Evolutionary conservation across 192 early-diverging fungal genomes (phyloP), one percentile per base, ranked within the genome.

Genomic region (Dissophora ornata): DNA sequence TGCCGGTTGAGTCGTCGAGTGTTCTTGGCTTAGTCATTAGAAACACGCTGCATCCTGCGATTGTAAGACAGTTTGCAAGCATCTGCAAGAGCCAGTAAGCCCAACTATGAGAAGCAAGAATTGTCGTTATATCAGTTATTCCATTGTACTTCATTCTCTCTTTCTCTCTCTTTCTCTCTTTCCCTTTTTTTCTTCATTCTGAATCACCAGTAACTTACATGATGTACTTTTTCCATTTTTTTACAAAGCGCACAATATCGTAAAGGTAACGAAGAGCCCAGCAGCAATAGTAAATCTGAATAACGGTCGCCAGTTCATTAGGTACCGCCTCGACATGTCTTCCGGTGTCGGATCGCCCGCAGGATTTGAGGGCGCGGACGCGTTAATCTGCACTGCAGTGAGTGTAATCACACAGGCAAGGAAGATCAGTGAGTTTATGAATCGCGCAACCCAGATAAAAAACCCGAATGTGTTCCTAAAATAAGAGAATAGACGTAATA

Each of bases 391-490:
- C 26, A 24, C 24, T 12, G 44, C 51, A 1, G 71, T 75, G 29
- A 75, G 28, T 5, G 48, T 32, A 11, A 67, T 29, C 3, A 67
- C 24, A 2, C 53, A 12, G n/a, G 57, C 13, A n/a, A 64, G 54
- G 32, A 75, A 67, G 16, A 61, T 0, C 3, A 67, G 22, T 8
- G 45, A 52, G 16, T 61, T 2, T 4, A 53, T 19, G 26, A 75
- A 75, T 1, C 63, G 49, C 18, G 38, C 7, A 6, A 59, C 1
- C 71, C 71, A 75, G 24, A 49, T 45, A 18, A 29, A 40, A 25
- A 67, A 67, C 1, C 55, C 71, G 44, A 65, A 75, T 12, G 53
- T 67, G 19, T 67, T 26, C 71, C 71, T 75, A 56, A 2, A 44
- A 54, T 10, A 33, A 32, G 2, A 4, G 29, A 51, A 63, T 4